Conservation (phyloP, 805 yeast species). For the Saturnispora galanensis region DNA sequence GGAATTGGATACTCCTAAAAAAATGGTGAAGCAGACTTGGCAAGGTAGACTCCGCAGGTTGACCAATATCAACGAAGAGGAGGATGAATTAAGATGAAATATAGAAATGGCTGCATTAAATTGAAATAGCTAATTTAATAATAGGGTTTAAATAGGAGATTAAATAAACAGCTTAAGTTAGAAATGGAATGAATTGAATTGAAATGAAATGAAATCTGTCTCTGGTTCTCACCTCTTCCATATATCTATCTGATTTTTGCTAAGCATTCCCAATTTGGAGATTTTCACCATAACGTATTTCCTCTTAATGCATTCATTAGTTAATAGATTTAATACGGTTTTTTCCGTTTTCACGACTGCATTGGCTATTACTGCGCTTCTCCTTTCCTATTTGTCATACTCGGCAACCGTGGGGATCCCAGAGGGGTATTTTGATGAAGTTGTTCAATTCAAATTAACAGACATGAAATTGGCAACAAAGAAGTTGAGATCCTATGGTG, state of each 20-base stretch:
- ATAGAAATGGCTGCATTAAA: neutral
- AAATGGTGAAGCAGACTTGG: constrained; percentile 1
- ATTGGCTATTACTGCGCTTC: neutral
- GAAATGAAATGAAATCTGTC: neutral
- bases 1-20: constrained; percentile 4
- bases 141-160: neutral
- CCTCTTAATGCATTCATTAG: constrained; percentile 5
- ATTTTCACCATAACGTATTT: neutral
- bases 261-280: neutral
- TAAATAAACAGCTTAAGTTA: neutral
- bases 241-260: neutral
- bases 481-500: constrained; percentile 38
- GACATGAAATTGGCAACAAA: constrained; percentile 9
- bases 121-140: neutral
- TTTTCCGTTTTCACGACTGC: constrained; percentile 4
- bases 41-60: constrained; percentile 6
- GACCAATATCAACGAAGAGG: constrained; percentile 7
- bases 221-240: too few species aligned
- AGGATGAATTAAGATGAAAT: neutral
- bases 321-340: neutral
- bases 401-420: constrained; percentile 2
- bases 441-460: constrained; percentile 3
- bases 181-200: neutral
- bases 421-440: constrained; percentile 4
- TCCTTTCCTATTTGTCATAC: constrained; percentile 7